phyloP scores from a whole-genome alignment of 768 basidiomycete genomes.

The Dendrothele bispora region DNA sequence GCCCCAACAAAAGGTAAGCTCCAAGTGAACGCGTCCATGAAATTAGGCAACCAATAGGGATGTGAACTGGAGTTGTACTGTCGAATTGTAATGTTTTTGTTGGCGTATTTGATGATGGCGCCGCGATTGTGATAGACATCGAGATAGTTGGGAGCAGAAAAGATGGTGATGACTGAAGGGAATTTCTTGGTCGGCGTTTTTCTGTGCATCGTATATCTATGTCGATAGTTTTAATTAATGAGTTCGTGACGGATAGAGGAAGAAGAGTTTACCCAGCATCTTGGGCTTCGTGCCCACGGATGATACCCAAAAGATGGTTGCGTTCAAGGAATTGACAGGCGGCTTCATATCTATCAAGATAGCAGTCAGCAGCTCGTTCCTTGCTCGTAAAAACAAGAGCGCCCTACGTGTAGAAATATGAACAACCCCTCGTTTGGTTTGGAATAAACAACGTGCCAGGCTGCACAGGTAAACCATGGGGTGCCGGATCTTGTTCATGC shows the following conservation, averaged over 20 bases:
- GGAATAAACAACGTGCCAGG: conserved; percentile 42
- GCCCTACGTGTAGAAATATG: conserved; percentile 62
- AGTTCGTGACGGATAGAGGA: conserved; percentile 1
- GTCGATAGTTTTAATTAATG: neutral
- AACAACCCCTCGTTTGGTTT: conserved; percentile 12
- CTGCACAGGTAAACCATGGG: conserved; percentile 52
- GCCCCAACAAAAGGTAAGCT: conserved; percentile 95
- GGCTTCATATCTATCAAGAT: conserved; percentile 64
- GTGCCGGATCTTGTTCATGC: conserved; percentile 61
- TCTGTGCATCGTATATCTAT: conserved; percentile 89
- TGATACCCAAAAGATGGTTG: conserved; percentile 88
- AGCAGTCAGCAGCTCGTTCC: too few species aligned
- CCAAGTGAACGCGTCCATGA: conserved; percentile 99
- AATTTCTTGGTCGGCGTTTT: conserved; percentile 95
- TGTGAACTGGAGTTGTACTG: conserved; percentile 82
- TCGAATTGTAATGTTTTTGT: conserved; percentile 94
- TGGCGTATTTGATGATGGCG: conserved; percentile 95
- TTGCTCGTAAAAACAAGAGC: too few species aligned
- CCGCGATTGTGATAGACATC: conserved; percentile 97
- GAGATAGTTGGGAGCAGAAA: conserved; percentile 95
- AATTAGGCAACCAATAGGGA: conserved; percentile 95
- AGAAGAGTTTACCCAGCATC: conserved; percentile 74
- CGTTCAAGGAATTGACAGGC: conserved; percentile 92
- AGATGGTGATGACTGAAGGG: conserved; percentile 96
- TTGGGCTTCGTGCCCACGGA: conserved; percentile 96